Evolutionary conservation across 345 rosid species (phyloP), one percentile per base, ranked within the genome.

Genomic region (Aurinia saxatilis): DNA sequence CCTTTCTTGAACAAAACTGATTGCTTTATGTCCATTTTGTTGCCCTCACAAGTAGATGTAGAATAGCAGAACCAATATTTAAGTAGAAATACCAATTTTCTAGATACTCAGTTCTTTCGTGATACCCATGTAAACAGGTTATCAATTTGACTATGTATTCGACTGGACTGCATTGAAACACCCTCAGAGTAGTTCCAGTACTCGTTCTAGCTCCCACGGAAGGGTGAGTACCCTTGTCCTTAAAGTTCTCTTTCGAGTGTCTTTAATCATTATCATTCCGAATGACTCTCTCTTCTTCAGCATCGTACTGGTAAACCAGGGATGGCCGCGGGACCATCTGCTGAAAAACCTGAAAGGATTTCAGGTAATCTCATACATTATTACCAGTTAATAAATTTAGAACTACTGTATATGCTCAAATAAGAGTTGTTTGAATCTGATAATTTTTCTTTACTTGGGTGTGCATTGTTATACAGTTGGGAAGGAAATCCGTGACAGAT

Each of bases 151-250:
- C 56, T 82, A 82, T 78, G 82, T 87, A 42, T 88, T 85, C 55
- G 92, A 88, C 72, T 85, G 96, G 96, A 88, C 96, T 66, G 83
- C 84, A 16, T 70, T 88, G 74, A 85, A 88, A 77, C 81, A 88
- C 64, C 92, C 96, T 57, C 96, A 88, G 58, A 67, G 83, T 68
- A 73, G 87, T 67, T 58, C 86, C 50, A 74, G 87, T 64, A 73
- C 96, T 29, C 81, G 85, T 57, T 70, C 87, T 62, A 77, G 92
- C 73, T 80, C 92, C 29, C 81, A 85, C 60, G 84, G 74, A 68
- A 75, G 84, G 79, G 96, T 88, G 35, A 76, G 84, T 79, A 35
- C 1, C 1, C 30, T 17, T 35, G 9, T 50, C 31, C 10, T 37
- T 11, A 10, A 12, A 25, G 16, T 16, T 42, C 7, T 51, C 21